phyloP scores from a whole-genome alignment of 176 grass and related monocot genomes.

The Avena eriantha region DNA sequence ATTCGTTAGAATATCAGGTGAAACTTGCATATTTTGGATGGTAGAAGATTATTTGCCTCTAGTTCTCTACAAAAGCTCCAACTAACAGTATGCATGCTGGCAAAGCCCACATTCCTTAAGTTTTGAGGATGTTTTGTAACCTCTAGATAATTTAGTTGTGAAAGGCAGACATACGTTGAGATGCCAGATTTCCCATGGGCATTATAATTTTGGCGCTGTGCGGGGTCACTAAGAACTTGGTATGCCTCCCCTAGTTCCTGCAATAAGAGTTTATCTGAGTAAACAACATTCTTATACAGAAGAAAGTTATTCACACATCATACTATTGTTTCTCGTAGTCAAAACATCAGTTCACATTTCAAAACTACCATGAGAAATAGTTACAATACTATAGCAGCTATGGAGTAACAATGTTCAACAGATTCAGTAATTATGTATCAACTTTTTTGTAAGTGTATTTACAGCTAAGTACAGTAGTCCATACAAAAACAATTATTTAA shows the following conservation, averaged over 20 bases:
- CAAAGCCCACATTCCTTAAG: background rate
- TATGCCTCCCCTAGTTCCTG: conserved; percentile 98
- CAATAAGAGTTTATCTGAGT: conserved; percentile 30
- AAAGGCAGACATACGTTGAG: conserved; percentile 73
- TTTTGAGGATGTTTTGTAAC: conserved; percentile 2
- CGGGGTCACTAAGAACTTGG: conserved; percentile 90
- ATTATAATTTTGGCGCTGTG: conserved; percentile 87
- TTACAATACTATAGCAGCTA: background rate
- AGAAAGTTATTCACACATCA: conserved; percentile 32
- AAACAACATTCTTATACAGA: conserved; percentile 7
- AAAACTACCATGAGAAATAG: background rate
- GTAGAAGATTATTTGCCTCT: conserved; percentile 7
- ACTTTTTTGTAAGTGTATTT: conserved; percentile 1
- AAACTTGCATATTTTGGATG: conserved; percentile 16
- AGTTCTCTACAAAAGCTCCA: conserved; percentile 7
- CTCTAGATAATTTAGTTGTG: conserved; percentile 19
- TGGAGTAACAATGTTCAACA: conserved; percentile 6
- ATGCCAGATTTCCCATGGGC: conserved; percentile 83
- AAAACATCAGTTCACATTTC: conserved; percentile 13
- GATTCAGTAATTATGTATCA: background rate
- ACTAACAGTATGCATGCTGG: conserved; percentile 7
- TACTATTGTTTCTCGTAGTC: conserved; percentile 14
- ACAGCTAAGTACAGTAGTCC: background rate
- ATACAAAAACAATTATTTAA: background rate
- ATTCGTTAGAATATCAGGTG: background rate